These are phyloP conservation scores for Lactifluus echinatus DNA, from an alignment of 768 basidiomycete genomes.

Conservation along the genomic window DNA sequence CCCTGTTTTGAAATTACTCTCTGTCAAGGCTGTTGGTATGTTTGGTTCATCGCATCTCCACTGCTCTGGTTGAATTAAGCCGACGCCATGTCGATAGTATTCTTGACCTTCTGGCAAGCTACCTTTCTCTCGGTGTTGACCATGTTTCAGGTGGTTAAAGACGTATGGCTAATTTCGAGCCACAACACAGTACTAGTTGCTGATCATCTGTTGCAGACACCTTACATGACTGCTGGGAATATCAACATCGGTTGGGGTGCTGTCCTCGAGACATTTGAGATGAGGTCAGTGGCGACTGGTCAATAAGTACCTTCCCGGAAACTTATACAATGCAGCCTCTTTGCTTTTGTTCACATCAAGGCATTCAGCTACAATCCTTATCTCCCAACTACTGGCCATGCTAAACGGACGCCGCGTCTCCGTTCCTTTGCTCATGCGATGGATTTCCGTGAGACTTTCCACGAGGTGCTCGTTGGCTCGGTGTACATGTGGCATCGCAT, in stretches of 20 bases:
- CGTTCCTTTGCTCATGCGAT: slow-evolving; percentile 54
- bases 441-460: slow-evolving; percentile 60
- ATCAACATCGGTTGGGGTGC: slow-evolving; percentile 66
- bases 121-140: slow-evolving; percentile 48
- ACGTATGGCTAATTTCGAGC: slow-evolving; percentile 33
- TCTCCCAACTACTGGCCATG: slow-evolving; percentile 26
- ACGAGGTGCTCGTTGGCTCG: slow-evolving; percentile 49
- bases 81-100: slow-evolving; percentile 33
- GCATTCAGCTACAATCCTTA: slow-evolving; percentile 69
- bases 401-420: slow-evolving; percentile 42
- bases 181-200: slow-evolving; percentile 4
- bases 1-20: slow-evolving; percentile 60
- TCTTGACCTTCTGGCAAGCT: slow-evolving; percentile 73
- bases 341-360: slow-evolving; percentile 60
- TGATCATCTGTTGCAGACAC: slow-evolving; percentile 33
- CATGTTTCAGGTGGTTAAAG: slow-evolving; percentile 53
- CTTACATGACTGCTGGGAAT: slow-evolving; percentile 65
- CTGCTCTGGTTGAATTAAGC: background rate
- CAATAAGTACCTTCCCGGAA: slow-evolving; percentile 2
- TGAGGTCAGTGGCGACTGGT: slow-evolving; percentile 44
- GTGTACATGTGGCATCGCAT: slow-evolving; percentile 49
- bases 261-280: slow-evolving; percentile 62
- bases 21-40: slow-evolving; percentile 66
- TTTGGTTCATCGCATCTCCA: background rate
- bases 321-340: slow-evolving; percentile 36